Conservation (phyloP, 2,329 filamentous ascomycete genomes). For the Trichoderma sp. region DNA sequence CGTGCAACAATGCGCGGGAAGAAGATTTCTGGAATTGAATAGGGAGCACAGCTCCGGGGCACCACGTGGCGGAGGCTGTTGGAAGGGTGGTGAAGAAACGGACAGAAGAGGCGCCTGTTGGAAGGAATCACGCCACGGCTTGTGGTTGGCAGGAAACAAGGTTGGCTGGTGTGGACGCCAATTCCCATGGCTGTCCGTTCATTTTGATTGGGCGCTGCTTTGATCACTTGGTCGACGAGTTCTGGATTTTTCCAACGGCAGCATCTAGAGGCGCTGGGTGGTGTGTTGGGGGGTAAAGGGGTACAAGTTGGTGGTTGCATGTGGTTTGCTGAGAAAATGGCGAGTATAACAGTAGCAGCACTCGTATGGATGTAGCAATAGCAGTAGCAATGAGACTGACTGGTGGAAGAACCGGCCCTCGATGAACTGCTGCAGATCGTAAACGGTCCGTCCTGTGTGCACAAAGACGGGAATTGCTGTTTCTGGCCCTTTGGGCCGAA, state of each 20-base stretch:
- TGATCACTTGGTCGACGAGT: not conserved
- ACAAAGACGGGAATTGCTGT: not conserved
- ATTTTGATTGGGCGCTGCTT: not conserved
- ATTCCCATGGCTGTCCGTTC: not conserved
- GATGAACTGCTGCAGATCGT: not conserved
- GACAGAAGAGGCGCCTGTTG: not conserved
- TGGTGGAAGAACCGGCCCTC: not conserved
- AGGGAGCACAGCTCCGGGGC: not conserved
- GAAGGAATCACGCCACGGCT: slow-evolving; percentile 11
- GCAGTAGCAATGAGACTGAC: not conserved
- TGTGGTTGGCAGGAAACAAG: not conserved
- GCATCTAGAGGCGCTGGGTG: not conserved
- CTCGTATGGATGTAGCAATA: not conserved
- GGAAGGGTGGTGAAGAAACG: slow-evolving; percentile 5
- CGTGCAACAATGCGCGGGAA: not conserved
- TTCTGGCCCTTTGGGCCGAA: not conserved
- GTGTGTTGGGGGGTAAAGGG: not conserved
- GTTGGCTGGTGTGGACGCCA: not conserved
- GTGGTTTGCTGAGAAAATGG: not conserved
- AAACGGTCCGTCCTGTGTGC: not conserved
- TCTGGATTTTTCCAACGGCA: not conserved
- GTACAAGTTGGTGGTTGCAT: not conserved
- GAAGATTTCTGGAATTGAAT: slow-evolving; percentile 16
- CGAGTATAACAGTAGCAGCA: not conserved
- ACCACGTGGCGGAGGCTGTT: slow-evolving; percentile 13